A percentile compares a stretch with the other conserved stretches of the same genome.
These are phyloP conservation scores for Terfezia claveryi DNA, from an alignment of 495 filamentous ascomycete species.

Conservation along the genomic window DNA sequence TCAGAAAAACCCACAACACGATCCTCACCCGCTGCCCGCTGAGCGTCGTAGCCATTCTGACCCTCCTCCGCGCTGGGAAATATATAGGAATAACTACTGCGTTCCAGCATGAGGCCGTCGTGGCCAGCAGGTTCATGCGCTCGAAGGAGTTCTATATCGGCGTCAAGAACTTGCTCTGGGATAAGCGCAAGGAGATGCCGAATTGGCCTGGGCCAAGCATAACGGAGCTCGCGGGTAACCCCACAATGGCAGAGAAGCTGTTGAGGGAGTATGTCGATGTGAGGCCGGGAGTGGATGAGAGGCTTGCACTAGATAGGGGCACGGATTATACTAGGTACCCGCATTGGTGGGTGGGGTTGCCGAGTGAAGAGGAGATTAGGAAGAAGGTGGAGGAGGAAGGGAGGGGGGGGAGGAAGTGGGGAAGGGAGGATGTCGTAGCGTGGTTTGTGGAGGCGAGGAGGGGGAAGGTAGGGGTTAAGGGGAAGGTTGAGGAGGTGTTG, in stretches of 20 bases:
- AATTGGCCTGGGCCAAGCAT: constrained; percentile 3
- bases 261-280: constrained; percentile 34
- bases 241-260: constrained; percentile 27
- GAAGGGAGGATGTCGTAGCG: constrained; percentile 25
- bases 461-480: constrained; percentile 33
- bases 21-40: constrained; percentile 60
- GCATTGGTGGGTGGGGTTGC: constrained; percentile 42
- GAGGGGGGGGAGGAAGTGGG: constrained; percentile 25
- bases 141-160: constrained; percentile 75
- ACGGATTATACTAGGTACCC: constrained; percentile 46
- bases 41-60: constrained; percentile 57
- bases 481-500: constrained; percentile 36
- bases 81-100: constrained; percentile 60
- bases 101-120: constrained; percentile 59
- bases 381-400: constrained; percentile 24
- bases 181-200: constrained; percentile 35
- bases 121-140: constrained; percentile 65
- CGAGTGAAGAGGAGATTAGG: constrained; percentile 49
- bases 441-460: constrained; percentile 25
- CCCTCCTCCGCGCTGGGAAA: constrained; percentile 46
- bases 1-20: constrained; percentile 37
- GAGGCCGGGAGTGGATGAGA: constrained; percentile 20
- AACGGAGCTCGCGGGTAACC: constrained; percentile 51
- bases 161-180: constrained; percentile 51
- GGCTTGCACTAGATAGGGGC: constrained; percentile 29